Conservation (phyloP, 1,284 basidiomycete species). For the Boletus sp. region DNA sequence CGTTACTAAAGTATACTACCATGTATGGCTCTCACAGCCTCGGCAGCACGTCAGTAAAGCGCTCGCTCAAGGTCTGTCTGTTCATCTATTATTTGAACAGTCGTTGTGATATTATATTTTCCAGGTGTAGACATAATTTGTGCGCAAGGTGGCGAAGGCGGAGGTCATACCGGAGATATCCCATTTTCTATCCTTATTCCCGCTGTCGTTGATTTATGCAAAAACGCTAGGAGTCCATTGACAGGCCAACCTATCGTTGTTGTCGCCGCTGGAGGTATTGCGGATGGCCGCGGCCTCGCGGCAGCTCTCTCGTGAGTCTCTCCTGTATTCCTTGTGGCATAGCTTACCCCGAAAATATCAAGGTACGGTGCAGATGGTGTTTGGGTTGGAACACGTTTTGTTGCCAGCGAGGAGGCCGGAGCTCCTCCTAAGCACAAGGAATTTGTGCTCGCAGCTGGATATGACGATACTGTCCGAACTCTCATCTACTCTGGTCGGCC, state of each 20-base stretch:
- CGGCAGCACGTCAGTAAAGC: conserved; percentile 74
- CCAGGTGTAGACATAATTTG: conserved; percentile 83
- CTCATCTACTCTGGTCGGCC: conserved; percentile 83
- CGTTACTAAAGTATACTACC: conserved; percentile 7
- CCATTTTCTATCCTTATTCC: conserved; percentile 78
- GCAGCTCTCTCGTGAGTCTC: conserved; percentile 64
- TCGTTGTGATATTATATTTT: not conserved
- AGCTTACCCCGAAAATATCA: conserved; percentile 6
- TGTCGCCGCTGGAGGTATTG: conserved; percentile 81
- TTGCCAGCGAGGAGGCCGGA: conserved; percentile 78
- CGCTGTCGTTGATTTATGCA: conserved; percentile 74
- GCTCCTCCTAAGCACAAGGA: conserved; percentile 83
- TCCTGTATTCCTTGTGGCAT: not conserved
- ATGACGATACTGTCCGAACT: conserved; percentile 69
- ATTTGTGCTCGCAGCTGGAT: conserved; percentile 57
- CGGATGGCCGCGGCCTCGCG: conserved; percentile 79
- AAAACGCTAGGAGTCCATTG: conserved; percentile 58
- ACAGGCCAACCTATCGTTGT: conserved; percentile 76
- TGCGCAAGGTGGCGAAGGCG: conserved; percentile 75
- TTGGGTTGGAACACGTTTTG: conserved; percentile 91
- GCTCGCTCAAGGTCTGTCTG: conserved; percentile 56
- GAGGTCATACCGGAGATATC: conserved; percentile 75
- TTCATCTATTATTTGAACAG: not conserved
- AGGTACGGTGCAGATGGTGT: conserved; percentile 78
- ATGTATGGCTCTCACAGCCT: conserved; percentile 4